A percentile compares a stretch with the other conserved stretches of the same genome.
Evolutionary conservation across 2,329 filamentous ascomycete species (phyloP).

Genomic region (Shiraia sp.): DNA sequence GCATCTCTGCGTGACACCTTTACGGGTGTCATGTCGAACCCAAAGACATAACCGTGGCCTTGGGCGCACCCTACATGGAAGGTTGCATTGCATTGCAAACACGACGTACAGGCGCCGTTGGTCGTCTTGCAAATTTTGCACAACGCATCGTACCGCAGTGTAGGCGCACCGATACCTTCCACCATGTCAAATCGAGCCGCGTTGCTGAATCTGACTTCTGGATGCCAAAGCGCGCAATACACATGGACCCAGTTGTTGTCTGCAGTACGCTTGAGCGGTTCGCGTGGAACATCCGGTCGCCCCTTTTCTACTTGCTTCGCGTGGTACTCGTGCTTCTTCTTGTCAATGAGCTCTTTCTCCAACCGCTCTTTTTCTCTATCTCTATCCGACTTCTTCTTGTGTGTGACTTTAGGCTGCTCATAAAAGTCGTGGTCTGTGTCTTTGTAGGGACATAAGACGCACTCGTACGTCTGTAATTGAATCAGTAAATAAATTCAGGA

Average conservation of each 20-base stretch:
- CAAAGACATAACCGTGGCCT: slow-evolving; percentile 78
- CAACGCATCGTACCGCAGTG: slow-evolving; percentile 76
- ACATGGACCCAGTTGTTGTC: slow-evolving; percentile 99
- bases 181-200: slow-evolving; percentile 80
- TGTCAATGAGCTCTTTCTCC: slow-evolving; percentile 81
- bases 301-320: slow-evolving; percentile 82
- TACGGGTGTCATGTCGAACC: slow-evolving; percentile 87
- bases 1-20: slow-evolving; percentile 87
- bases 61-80: slow-evolving; percentile 93
- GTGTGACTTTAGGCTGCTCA: slow-evolving; percentile 75
- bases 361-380: slow-evolving; percentile 85
- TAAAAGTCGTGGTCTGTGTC: slow-evolving; percentile 81
- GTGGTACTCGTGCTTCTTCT: slow-evolving; percentile 78
- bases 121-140: slow-evolving; percentile 83
- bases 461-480: slow-evolving; percentile 75
- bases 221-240: slow-evolving; percentile 86
- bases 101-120: slow-evolving; percentile 79
- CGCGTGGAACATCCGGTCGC: slow-evolving; percentile 80
- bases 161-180: slow-evolving; percentile 76
- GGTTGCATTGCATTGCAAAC: slow-evolving; percentile 70
- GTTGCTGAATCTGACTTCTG: slow-evolving; percentile 90
- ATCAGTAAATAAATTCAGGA: slow-evolving; percentile 21
- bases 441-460: slow-evolving; percentile 85
- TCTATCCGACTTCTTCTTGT: slow-evolving; percentile 90
- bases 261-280: slow-evolving; percentile 88